A percentile compares a stretch with the other conserved stretches of the same genome.
Conservation (phyloP, 1,284 basidiomycete species). For the Hypsizygus ulmarius region DNA sequence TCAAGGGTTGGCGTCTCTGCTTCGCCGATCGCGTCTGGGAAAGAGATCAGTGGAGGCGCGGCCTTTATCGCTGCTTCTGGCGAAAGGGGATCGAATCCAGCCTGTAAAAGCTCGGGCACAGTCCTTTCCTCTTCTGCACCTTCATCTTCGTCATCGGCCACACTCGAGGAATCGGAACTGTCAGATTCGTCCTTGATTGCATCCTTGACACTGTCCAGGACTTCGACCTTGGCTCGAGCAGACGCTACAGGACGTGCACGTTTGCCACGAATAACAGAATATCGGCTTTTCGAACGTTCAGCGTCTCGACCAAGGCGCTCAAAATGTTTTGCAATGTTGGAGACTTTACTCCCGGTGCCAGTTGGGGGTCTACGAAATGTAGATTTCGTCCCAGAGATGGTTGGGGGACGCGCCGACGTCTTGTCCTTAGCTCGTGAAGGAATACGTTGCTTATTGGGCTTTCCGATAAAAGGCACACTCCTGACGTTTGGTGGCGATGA, state of each 20-base stretch:
- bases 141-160: constrained; percentile 86
- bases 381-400: constrained; percentile 41
- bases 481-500: constrained; percentile 41
- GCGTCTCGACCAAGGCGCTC: constrained; percentile 69
- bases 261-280: constrained; percentile 80
- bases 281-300: constrained; percentile 66
- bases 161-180: constrained; percentile 74
- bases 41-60: constrained; percentile 19
- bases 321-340: constrained; percentile 74
- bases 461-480: constrained; percentile 23
- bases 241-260: constrained; percentile 92
- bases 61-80: constrained; percentile 25
- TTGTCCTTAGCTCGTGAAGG: constrained; percentile 52
- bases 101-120: constrained; percentile 19
- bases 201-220: constrained; percentile 90
- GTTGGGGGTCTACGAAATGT: constrained; percentile 52
- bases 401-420: constrained; percentile 40
- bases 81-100: constrained; percentile 25
- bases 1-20: constrained; percentile 13
- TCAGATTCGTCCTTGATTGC: constrained; percentile 87
- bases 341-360: constrained; percentile 60
- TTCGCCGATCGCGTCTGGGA: constrained; percentile 16
- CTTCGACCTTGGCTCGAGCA: constrained; percentile 86
- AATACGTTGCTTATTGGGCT: constrained; percentile 38
- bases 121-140: constrained; percentile 56